A percentile compares a stretch with the other conserved stretches of the same genome.
Conservation (phyloP, 768 basidiomycete species). For the Mycena latifolia region DNA sequence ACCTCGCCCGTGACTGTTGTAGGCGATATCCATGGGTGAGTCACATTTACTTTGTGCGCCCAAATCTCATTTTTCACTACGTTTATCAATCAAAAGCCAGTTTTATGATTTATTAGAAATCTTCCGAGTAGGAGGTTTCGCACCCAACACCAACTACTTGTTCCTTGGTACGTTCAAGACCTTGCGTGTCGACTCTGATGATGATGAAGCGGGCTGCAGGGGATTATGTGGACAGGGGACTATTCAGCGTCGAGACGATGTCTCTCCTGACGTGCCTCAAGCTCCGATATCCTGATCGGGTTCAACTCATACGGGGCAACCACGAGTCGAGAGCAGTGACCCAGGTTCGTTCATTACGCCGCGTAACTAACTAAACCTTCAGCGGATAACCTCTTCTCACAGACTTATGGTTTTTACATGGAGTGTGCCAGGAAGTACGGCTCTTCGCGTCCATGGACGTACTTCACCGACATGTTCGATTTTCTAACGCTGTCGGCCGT, state of each 20-base stretch:
- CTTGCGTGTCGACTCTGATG: no score
- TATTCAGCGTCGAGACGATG: constrained; percentile 99
- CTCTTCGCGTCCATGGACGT: constrained; percentile 96
- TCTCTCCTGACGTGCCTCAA: constrained; percentile 97
- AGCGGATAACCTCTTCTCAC: constrained; percentile 27
- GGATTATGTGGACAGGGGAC: constrained; percentile 97
- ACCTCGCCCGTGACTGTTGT: constrained; percentile 98
- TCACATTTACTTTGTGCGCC: constrained; percentile 47
- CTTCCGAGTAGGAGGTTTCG: constrained; percentile 97
- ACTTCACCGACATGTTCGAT: constrained; percentile 99
- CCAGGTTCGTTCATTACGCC: constrained; percentile 52
- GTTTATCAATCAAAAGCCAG: no score
- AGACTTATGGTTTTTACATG: constrained; percentile 98
- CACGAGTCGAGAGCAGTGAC: constrained; percentile 99
- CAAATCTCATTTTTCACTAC: constrained; percentile 38
- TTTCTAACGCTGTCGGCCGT: constrained; percentile 97
- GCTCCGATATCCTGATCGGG: constrained; percentile 94
- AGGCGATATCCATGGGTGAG: constrained; percentile 99
- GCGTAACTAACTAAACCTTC: no score
- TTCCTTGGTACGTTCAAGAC: no score
- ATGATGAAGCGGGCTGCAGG: no score
- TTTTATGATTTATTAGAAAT: constrained; percentile 99
- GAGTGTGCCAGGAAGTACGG: constrained; percentile 99
- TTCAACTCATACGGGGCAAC: constrained; percentile 96
- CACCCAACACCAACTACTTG: constrained; percentile 97